phyloP scores from a whole-genome alignment of 768 basidiomycete genomes.

The Cantharellus anzutake region DNA sequence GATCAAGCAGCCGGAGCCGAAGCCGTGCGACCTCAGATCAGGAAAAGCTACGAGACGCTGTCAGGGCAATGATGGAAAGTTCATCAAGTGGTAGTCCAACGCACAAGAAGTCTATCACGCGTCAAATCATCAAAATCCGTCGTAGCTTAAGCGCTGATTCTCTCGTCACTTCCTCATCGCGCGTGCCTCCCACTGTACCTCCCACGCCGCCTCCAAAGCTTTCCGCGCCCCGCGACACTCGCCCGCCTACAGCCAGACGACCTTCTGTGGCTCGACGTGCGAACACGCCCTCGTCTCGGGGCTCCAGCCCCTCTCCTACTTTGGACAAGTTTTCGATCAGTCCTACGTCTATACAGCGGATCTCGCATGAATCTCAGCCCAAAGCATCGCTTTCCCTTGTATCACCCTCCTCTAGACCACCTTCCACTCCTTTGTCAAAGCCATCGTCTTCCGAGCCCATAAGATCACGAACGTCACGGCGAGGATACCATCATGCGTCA shows the following conservation, averaged over 20 bases:
- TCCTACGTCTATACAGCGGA: neutral
- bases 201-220: neutral
- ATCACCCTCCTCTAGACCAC: neutral
- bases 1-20: neutral
- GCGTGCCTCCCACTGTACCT: neutral
- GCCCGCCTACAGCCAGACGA: neutral
- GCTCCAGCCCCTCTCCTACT: neutral
- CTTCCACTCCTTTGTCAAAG: neutral
- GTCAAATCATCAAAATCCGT: neutral
- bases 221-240: neutral
- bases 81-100: neutral
- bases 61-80: neutral
- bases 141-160: neutral
- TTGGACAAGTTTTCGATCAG: neutral
- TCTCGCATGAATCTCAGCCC: neutral
- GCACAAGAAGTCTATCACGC: neutral
- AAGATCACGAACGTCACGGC: neutral
- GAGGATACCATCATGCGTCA: neutral
- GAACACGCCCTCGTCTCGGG: neutral
- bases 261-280: neutral
- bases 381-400: neutral
- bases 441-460: neutral
- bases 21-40: neutral
- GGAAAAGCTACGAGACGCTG: neutral
- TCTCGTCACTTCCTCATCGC: neutral